Evolutionary conservation across 1,284 basidiomycete species (phyloP), one percentile per base, ranked within the genome.

Genomic region (Irpex rosettiformis): DNA sequence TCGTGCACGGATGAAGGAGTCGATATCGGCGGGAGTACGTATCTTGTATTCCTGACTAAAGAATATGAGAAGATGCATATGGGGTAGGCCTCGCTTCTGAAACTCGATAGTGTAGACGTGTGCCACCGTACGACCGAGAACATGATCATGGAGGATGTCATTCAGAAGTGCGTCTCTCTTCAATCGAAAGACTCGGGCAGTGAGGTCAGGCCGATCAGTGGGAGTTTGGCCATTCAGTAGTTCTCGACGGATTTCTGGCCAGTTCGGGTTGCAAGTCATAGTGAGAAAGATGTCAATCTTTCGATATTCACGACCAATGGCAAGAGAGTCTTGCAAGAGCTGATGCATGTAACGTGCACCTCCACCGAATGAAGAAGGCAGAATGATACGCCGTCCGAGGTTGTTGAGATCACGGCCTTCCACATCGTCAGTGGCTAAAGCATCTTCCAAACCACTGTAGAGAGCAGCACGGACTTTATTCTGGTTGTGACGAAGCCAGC

Each of bases 51-150:
- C 56, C 0, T 66, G 45, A 0, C 70, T 2, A 81, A 62, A 57
- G 30, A 77, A 78, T 1, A 82, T 66, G 0, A 81, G 64, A 0
- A 76, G 59, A 58, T 84, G 80, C 61, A 77, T 72, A 55, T 82
- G 80, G 2, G 79, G 79, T 0, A 81, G 70, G 0, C 79, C 77
- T 1, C 75, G 66, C 58, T 81, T 83, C 61, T 83, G 81, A 56
- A 79, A 83, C 61, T 83, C 78, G 58, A 81, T 78, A 1, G 72
- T 73, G 57, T 77, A 77, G 0, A 83, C 72, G 58, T 73, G 55
- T 0, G 72, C 77, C 24, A 69, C 69, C 2, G 65, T 48, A 0
- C 56, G n/a, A 0, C 77, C 77, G 64, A 79, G 73, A 22, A 65
- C 63, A 4, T 69, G 66, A 8, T 73, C 55, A 56, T 73, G 75